phyloP scores from a whole-genome alignment of 306 rosid genomes.

The Cicer pinnatifidum region DNA sequence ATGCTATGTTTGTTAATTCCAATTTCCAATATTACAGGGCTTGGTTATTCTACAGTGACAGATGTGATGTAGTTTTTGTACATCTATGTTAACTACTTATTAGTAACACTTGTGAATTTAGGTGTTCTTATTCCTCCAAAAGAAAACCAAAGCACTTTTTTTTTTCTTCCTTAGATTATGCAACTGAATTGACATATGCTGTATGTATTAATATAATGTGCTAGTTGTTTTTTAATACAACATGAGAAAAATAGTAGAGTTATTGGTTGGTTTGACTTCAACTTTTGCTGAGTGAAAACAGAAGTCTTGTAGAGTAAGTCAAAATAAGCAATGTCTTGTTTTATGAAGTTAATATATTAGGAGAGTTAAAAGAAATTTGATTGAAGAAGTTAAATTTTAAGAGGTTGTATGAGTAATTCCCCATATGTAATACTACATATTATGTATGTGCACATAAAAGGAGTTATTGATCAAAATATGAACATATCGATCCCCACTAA shows the following conservation, averaged over 20 bases:
- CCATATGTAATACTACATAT: too few species aligned
- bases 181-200: slow-evolving; percentile 38
- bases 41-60: slow-evolving; percentile 13
- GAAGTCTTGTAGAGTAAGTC: too few species aligned
- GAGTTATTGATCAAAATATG: too few species aligned
- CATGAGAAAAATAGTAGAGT: not conserved
- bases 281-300: too few species aligned
- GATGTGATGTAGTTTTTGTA: slow-evolving; percentile 51
- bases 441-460: too few species aligned
- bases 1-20: not conserved
- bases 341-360: too few species aligned
- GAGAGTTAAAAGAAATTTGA: too few species aligned
- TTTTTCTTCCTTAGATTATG: slow-evolving; percentile 7
- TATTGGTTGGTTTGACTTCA: not conserved
- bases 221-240: not conserved
- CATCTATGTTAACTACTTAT: slow-evolving; percentile 38
- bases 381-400: too few species aligned
- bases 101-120: slow-evolving; percentile 27
- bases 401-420: too few species aligned
- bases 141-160: not conserved
- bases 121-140: slow-evolving; percentile 12
- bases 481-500: too few species aligned
- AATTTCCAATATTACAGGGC: slow-evolving; percentile 25
- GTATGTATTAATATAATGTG: slow-evolving; percentile 39
- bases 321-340: too few species aligned